Conservation (phyloP, 495 filamentous ascomycete species). For the Aspergillus biplanus region DNA sequence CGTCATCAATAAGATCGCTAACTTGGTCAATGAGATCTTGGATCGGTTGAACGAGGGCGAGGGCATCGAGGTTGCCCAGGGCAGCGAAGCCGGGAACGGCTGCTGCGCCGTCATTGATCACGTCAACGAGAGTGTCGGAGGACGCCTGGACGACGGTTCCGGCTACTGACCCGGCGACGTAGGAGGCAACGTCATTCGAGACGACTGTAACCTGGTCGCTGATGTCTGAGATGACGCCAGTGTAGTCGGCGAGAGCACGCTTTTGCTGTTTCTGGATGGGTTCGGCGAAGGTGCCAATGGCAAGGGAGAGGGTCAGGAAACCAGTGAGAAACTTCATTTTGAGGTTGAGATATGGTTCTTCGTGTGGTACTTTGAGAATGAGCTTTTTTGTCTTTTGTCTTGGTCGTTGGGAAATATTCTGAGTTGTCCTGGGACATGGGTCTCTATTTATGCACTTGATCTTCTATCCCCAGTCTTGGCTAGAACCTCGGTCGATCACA, state of each 20-base stretch:
- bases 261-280: constrained; percentile 10
- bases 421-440: background rate
- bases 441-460: background rate
- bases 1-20: constrained; percentile 30
- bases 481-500: constrained; percentile 1
- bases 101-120: constrained; percentile 30
- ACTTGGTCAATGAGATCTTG: constrained; percentile 34
- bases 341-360: background rate
- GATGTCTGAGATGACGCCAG: constrained; percentile 33
- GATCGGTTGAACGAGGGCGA: constrained; percentile 34
- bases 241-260: constrained; percentile 36
- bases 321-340: background rate
- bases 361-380: background rate
- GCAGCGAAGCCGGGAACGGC: background rate
- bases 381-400: background rate
- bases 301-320: constrained; percentile 1
- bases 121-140: constrained; percentile 31
- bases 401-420: background rate
- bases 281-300: background rate
- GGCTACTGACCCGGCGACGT: constrained; percentile 30
- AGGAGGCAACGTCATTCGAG: constrained; percentile 37
- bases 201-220: constrained; percentile 34
- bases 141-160: constrained; percentile 27
- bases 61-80: constrained; percentile 33
- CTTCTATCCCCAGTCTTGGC: background rate